Conservation (phyloP, 73 alveolate species). For the Symbiodinium natans region DNA sequence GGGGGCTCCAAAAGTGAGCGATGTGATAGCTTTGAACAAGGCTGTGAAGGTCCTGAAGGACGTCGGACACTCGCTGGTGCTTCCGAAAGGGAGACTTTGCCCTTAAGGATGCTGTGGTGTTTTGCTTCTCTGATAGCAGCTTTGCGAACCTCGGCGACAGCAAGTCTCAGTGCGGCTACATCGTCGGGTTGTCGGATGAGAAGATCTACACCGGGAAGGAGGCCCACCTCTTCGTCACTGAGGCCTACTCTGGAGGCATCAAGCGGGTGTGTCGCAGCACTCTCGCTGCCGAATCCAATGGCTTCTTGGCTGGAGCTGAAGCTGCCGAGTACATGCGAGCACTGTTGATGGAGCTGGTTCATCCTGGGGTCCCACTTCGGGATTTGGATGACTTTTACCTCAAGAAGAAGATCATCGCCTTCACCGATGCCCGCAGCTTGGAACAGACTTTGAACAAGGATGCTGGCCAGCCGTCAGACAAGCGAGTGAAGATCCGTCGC, state of each 20-base stretch:
- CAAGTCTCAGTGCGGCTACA: background rate
- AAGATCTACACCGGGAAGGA: background rate
- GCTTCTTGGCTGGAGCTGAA: background rate
- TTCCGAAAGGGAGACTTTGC: background rate
- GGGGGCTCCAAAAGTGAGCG: background rate
- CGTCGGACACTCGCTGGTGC: background rate
- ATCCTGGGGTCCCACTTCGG: background rate
- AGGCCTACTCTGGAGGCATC: background rate
- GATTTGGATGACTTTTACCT: background rate
- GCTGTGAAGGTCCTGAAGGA: conserved; percentile 11
- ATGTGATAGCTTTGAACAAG: background rate
- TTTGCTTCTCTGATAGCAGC: background rate
- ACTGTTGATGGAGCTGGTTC: background rate
- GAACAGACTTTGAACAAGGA: background rate
- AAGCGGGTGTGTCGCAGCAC: background rate
- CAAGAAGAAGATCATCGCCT: conserved; percentile 1
- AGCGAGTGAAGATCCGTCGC: background rate
- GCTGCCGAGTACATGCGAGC: background rate
- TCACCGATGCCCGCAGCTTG: conserved; percentile 32
- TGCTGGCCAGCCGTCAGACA: background rate
- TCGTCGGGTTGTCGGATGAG: background rate
- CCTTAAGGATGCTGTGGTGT: background rate
- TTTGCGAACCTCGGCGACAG: background rate
- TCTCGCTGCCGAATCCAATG: conserved; percentile 1
- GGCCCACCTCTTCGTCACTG: background rate